A percentile compares a stretch with the other conserved stretches of the same genome.
Evolutionary conservation across 2,329 filamentous ascomycete species (phyloP).

Genomic region (Epichloe amarillans): DNA sequence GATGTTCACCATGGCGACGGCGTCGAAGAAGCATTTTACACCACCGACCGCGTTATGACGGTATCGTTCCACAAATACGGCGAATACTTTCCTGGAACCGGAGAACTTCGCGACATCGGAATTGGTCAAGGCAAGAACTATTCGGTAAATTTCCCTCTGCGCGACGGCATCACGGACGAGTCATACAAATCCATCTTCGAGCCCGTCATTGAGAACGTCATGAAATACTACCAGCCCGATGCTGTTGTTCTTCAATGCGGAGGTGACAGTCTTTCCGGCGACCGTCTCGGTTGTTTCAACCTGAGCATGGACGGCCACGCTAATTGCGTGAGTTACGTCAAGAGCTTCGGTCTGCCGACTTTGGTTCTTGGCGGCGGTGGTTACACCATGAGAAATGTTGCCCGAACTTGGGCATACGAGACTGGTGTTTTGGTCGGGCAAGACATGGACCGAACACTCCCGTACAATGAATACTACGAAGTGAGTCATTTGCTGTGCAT

Average conservation of each 20-base stretch:
- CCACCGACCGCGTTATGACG: constrained; percentile 84
- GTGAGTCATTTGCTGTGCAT: constrained; percentile 24
- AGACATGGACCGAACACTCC: constrained; percentile 67
- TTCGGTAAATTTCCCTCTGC: constrained; percentile 78
- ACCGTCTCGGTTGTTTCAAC: constrained; percentile 93
- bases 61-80: constrained; percentile 95
- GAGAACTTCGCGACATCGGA: constrained; percentile 73
- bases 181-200: constrained; percentile 89
- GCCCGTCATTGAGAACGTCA: constrained; percentile 73
- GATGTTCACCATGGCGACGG: constrained; percentile 91
- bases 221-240: constrained; percentile 77
- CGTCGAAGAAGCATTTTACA: constrained; percentile 88
- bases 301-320: constrained; percentile 93
- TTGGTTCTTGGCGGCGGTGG: constrained; percentile 92
- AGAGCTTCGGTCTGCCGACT: constrained; percentile 70
- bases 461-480: constrained; percentile 93
- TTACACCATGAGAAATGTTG: constrained; percentile 95
- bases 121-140: constrained; percentile 83
- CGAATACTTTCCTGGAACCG: constrained; percentile 88
- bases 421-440: constrained; percentile 80
- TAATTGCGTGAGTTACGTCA: constrained; percentile 85
- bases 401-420: constrained; percentile 93
- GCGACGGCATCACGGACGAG: constrained; percentile 80
- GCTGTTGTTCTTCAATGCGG: constrained; percentile 94
- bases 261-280: constrained; percentile 85